These are phyloP conservation scores for Teunomyces tritomae DNA, from an alignment of 805 yeast genomes.

Conservation along the genomic window DNA sequence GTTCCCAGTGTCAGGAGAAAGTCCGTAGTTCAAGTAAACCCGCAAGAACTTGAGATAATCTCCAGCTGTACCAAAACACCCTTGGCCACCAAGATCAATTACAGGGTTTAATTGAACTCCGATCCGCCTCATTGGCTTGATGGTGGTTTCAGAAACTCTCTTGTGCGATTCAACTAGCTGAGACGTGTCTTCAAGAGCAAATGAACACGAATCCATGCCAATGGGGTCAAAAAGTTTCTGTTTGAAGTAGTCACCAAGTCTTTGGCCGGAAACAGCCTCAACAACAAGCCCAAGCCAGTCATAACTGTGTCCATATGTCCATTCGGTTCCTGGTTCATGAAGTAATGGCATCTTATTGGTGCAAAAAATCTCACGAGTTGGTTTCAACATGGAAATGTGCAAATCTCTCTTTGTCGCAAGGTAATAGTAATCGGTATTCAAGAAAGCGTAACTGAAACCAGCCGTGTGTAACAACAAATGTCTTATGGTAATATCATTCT, in stretches of 20 bases:
- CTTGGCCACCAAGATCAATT: constrained; percentile 46
- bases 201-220: constrained; percentile 27
- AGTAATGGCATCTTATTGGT: constrained; percentile 14
- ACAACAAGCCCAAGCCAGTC: constrained; percentile 41
- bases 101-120: constrained; percentile 11
- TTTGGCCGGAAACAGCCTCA: constrained; percentile 30
- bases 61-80: constrained; percentile 34
- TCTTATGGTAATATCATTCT: constrained; percentile 22
- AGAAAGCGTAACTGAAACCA: constrained; percentile 21
- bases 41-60: constrained; percentile 40
- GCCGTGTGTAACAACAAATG: constrained; percentile 32
- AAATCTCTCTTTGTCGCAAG: constrained; percentile 9
- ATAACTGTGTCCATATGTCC: constrained; percentile 35
- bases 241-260: constrained; percentile 30
- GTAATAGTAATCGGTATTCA: constrained; percentile 11
- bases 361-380: constrained; percentile 11
- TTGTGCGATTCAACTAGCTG: neutral
- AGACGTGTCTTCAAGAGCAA: constrained; percentile 3
- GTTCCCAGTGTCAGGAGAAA: constrained; percentile 35
- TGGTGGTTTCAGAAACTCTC: neutral
- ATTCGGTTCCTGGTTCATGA: constrained; percentile 38
- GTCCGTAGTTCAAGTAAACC: constrained; percentile 40
- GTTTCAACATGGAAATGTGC: constrained; percentile 9
- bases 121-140: neutral
- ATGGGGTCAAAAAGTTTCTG: constrained; percentile 31